Evolutionary conservation across 257 asterid species (phyloP), one percentile per base, ranked within the genome.

Genomic region (Linderniella brevidens): DNA sequence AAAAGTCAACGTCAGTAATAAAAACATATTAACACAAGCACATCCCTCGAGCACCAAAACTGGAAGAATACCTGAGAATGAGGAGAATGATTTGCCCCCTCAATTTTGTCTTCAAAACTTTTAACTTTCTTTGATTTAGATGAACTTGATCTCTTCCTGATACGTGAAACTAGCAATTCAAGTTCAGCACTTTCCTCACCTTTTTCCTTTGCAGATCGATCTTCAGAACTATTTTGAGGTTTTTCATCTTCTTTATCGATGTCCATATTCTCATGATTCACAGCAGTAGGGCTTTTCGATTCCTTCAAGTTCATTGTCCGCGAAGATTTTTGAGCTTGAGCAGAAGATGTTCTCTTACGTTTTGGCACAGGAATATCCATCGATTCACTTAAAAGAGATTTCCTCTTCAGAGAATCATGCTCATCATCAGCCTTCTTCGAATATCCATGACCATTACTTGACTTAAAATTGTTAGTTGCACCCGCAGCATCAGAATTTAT

Each of bases 321-420:
- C 44, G 46, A 53, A 58, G 80, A 63, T 61, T 67, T 86, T 58
- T 61, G 73, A 65, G 71, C 77, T 49, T 56, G 73, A 52, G 11
- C 49, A 25, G 32, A 25, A 11, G 90, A 71, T 17, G 93, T 76
- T 63, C 94, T 85, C 69, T 54, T 69, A 42, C 94, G 85, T 66
- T 81, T 90, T 56, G 94, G 93, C 54, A 77, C 84, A 58, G 87
- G 76, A 72, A 66, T 64, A 66, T 67, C 71, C 49, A 61, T 55
- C 55, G 90, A 60, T 58, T 69, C 92, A 53, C 61, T 62, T 9
- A 65, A 53, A 52, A 61, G 19, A 25, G 65, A 45, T 66, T 85
- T 81, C 66, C 84, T 78, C 75, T 84, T 84, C 57, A 64, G 72
- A 67, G 35, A 64, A 6, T 25, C 32, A 25, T 25, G 32, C 46